Conservation (phyloP, 805 yeast genomes). For the Hyphopichia homilentoma region DNA sequence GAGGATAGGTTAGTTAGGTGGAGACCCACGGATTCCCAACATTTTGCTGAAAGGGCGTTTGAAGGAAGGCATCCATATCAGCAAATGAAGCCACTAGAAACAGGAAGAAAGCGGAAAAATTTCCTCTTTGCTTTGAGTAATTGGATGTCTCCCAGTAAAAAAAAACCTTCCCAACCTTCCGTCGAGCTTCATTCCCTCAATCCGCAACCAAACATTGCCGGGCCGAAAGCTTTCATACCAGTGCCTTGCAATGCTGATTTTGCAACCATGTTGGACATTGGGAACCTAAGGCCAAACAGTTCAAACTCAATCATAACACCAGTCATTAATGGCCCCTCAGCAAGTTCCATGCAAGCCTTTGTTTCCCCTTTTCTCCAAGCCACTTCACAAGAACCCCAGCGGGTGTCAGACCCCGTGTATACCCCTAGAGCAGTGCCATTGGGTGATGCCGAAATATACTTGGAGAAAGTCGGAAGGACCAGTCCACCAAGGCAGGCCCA, state of each 20-base stretch:
- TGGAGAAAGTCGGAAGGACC: slow-evolving; percentile 9
- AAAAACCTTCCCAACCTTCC: no score
- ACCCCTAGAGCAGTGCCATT: slow-evolving; percentile 24
- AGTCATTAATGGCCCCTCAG: slow-evolving; percentile 2
- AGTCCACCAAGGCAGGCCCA: no score
- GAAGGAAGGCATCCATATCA: slow-evolving; percentile 31
- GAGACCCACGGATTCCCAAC: slow-evolving; percentile 31
- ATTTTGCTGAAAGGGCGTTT: slow-evolving; percentile 20
- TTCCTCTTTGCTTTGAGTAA: no score
- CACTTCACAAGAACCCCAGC: slow-evolving; percentile 5
- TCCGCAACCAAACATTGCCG: no score
- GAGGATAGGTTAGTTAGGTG: slow-evolving; percentile 29
- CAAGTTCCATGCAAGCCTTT: background rate
- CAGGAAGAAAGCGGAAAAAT: no score
- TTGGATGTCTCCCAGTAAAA: no score
- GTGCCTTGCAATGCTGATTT: no score
- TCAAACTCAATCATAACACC: slow-evolving; percentile 11
- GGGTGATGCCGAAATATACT: slow-evolving; percentile 14
- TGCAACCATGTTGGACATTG: slow-evolving; percentile 3
- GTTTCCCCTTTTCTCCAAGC: background rate
- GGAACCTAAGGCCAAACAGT: slow-evolving; percentile 13
- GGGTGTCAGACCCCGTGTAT: slow-evolving; percentile 6
- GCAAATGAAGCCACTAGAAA: no score
- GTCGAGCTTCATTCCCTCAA: no score
- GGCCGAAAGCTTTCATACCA: no score